A percentile compares a stretch with the other conserved stretches of the same genome.
phyloP scores from a whole-genome alignment of 257 asterid species.

The Rauvolfia tetraphylla region DNA sequence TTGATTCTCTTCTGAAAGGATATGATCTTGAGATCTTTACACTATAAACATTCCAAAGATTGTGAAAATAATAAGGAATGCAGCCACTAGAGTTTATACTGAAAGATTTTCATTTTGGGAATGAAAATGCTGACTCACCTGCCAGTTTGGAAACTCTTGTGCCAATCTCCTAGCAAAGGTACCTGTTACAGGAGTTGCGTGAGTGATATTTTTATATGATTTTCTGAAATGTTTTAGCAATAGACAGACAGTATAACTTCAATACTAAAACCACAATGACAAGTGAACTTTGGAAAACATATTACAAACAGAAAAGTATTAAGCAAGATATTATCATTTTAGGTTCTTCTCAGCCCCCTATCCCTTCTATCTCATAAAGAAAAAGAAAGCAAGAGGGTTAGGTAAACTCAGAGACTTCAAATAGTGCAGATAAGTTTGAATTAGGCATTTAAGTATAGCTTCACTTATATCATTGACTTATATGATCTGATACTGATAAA shows the following conservation, averaged over 20 bases:
- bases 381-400: no score
- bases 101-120: neutral
- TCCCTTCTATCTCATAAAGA: no score
- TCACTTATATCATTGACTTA: no score
- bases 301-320: neutral
- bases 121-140: constrained; percentile 39
- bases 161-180: constrained; percentile 91
- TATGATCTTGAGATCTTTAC: no score
- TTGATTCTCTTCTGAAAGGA: no score
- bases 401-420: no score
- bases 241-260: neutral
- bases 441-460: no score
- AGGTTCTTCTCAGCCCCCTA: neutral
- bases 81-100: neutral
- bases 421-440: no score
- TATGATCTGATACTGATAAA: neutral
- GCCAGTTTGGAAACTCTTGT: constrained; percentile 94
- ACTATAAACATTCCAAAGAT: neutral
- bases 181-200: constrained; percentile 42
- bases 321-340: neutral
- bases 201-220: neutral
- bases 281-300: neutral
- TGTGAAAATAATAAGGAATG: neutral
- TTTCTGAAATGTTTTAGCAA: neutral
- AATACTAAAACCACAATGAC: neutral